Percentiles rank a stretch among this genome's conserved stretches.
phyloP scores from a whole-genome alignment of 768 basidiomycete genomes.

The Leccinum pellstonianum region DNA sequence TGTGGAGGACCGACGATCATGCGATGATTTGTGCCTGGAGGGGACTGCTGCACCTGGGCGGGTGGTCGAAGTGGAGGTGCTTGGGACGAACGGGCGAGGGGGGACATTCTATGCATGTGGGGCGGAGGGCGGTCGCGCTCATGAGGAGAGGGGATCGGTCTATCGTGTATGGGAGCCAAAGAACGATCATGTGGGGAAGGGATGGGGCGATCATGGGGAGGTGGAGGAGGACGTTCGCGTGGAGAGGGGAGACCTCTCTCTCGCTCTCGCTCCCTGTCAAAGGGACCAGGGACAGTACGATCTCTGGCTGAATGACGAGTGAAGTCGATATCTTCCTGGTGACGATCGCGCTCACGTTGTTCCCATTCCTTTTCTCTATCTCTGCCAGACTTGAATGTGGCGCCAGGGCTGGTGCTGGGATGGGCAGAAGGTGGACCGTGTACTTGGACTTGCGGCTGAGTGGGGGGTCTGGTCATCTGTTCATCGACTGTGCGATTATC shows the following conservation, averaged over 20 bases:
- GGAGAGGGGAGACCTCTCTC: conserved; percentile 25
- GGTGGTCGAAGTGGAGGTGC: conserved; percentile 15
- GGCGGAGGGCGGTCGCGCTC: conserved; percentile 24
- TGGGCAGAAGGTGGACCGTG: conserved; percentile 19
- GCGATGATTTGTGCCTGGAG: conserved; percentile 26
- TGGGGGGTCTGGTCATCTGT: conserved; percentile 26
- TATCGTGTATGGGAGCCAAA: conserved; percentile 23
- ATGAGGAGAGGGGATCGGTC: conserved; percentile 25
- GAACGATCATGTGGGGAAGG: conserved; percentile 21
- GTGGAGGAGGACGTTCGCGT: conserved; percentile 23
- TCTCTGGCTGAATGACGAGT: conserved; percentile 28
- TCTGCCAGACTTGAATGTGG: conserved; percentile 23
- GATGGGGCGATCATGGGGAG: conserved; percentile 25
- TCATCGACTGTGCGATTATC: conserved; percentile 33
- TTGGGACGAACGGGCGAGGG: conserved; percentile 19
- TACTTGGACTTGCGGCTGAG: conserved; percentile 18
- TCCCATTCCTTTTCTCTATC: conserved; percentile 30
- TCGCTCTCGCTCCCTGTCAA: conserved; percentile 30
- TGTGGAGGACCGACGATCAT: conserved; percentile 21
- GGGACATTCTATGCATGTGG: conserved; percentile 27
- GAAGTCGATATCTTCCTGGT: conserved; percentile 29
- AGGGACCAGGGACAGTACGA: conserved; percentile 19
- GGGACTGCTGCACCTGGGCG: conserved; percentile 21
- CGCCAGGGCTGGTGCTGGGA: conserved; percentile 23
- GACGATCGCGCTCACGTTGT: conserved; percentile 28